These are phyloP conservation scores for Neohortaea acidophila DNA, from an alignment of 495 filamentous ascomycete genomes.

Conservation along the genomic window DNA sequence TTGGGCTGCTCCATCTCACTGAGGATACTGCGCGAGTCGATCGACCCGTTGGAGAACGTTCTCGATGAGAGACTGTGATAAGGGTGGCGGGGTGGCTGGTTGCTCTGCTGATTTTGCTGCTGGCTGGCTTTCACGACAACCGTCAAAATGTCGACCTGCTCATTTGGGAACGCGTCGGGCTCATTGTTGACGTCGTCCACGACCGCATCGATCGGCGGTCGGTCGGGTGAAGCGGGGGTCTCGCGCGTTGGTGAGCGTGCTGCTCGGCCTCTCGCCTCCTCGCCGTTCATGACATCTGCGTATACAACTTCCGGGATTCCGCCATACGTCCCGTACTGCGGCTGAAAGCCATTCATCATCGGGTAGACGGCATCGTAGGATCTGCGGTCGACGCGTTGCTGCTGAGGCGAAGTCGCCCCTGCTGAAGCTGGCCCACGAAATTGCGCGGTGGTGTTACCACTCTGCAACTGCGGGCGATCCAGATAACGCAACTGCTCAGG, in stretches of 20 bases:
- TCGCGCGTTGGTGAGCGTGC: constrained; percentile 10
- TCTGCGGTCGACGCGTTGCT: constrained; percentile 6
- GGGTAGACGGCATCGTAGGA: constrained; percentile 10
- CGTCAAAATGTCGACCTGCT: constrained; percentile 37
- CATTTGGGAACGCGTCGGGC: constrained; percentile 36
- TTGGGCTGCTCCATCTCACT: constrained; percentile 22
- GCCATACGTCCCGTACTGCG: constrained; percentile 4
- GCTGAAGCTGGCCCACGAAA: constrained; percentile 7
- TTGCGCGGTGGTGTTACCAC: background rate
- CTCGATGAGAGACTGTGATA: constrained; percentile 31
- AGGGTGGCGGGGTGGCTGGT: constrained; percentile 18
- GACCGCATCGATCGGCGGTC: background rate
- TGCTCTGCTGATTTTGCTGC: constrained; percentile 19
- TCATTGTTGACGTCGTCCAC: constrained; percentile 7
- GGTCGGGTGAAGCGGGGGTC: background rate
- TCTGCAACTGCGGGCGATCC: constrained; percentile 19
- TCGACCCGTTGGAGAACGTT: constrained; percentile 40
- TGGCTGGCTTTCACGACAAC: constrained; percentile 29
- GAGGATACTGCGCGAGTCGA: constrained; percentile 35
- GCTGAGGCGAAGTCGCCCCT: background rate
- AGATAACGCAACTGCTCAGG: constrained; percentile 28
- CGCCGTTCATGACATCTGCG: constrained; percentile 9
- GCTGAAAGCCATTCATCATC: constrained; percentile 8
- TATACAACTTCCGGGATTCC: background rate
- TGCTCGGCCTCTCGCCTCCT: constrained; percentile 6